phyloP scores from a whole-genome alignment of 306 rosid genomes.

The Pyrus communis region DNA sequence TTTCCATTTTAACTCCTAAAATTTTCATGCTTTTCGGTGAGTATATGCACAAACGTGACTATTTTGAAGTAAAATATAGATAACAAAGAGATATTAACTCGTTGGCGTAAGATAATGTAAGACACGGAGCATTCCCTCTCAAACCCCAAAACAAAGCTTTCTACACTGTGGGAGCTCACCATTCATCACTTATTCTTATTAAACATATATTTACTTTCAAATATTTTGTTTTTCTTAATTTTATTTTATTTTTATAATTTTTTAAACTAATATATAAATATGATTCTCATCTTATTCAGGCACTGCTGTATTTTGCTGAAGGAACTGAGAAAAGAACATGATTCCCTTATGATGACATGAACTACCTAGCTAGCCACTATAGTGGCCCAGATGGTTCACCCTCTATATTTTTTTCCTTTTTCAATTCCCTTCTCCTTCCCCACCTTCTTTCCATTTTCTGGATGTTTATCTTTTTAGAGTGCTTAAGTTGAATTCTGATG shows the following conservation, averaged over 20 bases:
- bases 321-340: background rate
- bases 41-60: background rate
- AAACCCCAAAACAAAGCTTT: too few species aligned
- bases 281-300: slow-evolving; percentile 8
- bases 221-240: too few species aligned
- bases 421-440: background rate
- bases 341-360: background rate
- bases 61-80: background rate
- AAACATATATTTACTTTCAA: too few species aligned
- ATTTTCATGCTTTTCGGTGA: slow-evolving; percentile 5
- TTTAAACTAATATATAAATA: background rate
- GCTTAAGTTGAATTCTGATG: background rate
- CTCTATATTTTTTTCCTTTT: background rate
- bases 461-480: background rate
- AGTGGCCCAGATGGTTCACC: background rate
- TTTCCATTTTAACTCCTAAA: slow-evolving; percentile 53
- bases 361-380: background rate
- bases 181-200: too few species aligned
- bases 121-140: background rate
- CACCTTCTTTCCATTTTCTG: background rate
- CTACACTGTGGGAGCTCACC: background rate
- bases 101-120: background rate
- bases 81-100: background rate
- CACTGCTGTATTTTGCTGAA: background rate
- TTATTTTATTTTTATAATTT: background rate